Conservation (phyloP, 495 filamentous ascomycete genomes). For the Penicillium taxi region DNA sequence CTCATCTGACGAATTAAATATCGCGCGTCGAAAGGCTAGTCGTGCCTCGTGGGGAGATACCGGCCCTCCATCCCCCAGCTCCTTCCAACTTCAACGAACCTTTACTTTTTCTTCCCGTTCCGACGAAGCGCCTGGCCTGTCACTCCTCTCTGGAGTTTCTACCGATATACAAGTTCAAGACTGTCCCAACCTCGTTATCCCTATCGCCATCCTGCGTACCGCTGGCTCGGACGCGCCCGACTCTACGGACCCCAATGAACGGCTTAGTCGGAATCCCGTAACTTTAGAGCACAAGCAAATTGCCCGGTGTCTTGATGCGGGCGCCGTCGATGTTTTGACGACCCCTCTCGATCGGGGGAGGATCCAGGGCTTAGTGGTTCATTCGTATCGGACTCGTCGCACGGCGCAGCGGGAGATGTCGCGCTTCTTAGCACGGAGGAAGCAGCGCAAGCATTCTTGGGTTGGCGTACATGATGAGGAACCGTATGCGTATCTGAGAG, state of each 20-base stretch:
- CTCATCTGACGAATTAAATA: constrained; percentile 21
- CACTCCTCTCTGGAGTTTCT: constrained; percentile 59
- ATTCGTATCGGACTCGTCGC: constrained; percentile 73
- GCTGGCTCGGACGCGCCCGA: constrained; percentile 21
- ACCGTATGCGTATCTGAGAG: constrained; percentile 80
- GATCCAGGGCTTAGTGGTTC: constrained; percentile 65
- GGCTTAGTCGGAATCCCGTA: constrained; percentile 32
- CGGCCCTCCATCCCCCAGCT: constrained; percentile 27
- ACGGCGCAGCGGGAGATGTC: constrained; percentile 61
- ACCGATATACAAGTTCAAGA: constrained; percentile 63
- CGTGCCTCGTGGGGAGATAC: constrained; percentile 33
- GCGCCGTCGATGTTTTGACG: constrained; percentile 75
- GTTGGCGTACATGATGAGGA: constrained; percentile 81
- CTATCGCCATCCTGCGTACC: constrained; percentile 57
- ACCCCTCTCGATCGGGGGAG: constrained; percentile 65
- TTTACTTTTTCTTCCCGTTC: constrained; percentile 42
- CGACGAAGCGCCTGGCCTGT: constrained; percentile 58
- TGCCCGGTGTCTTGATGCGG: constrained; percentile 69
- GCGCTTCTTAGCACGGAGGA: constrained; percentile 53
- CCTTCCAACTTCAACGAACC: constrained; percentile 32
- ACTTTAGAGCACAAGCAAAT: constrained; percentile 39
- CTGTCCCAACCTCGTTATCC: constrained; percentile 64
- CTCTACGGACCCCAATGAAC: constrained; percentile 14
- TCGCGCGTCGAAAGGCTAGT: constrained; percentile 30
- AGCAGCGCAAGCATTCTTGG: constrained; percentile 79